Evolutionary conservation across 345 rosid genomes (phyloP).

Genomic region (Crucihimalaya himalaica): DNA sequence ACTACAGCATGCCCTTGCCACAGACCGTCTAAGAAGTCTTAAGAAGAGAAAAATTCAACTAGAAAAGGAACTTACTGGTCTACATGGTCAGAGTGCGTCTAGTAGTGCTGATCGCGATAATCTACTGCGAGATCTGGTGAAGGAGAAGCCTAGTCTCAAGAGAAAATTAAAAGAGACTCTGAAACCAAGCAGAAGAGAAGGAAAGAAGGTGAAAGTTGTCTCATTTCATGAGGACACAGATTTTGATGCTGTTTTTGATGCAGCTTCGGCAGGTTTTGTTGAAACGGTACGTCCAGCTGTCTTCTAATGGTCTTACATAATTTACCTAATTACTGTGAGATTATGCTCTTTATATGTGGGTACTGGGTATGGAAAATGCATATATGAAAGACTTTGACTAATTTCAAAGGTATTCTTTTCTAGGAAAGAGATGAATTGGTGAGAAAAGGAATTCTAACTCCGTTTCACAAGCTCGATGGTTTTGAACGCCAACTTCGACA

Average conservation of each 20-base stretch:
- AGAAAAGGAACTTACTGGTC: conserved; percentile 59
- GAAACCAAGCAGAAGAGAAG: conserved; percentile 47
- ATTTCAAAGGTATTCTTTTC: conserved; percentile 37
- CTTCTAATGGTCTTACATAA: conserved; percentile 1
- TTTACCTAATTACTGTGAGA: conserved; percentile 14
- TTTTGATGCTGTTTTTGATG: conserved; percentile 86
- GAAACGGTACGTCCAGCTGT: conserved; percentile 68
- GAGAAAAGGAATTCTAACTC: conserved; percentile 93
- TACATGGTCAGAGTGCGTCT: conserved; percentile 39
- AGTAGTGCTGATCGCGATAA: conserved; percentile 40
- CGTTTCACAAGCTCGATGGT: conserved; percentile 90
- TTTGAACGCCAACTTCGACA: conserved; percentile 85
- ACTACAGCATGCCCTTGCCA: conserved; percentile 83
- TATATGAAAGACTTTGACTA: conserved; percentile 28
- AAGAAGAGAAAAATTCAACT: conserved; percentile 64
- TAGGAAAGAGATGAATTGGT: conserved; percentile 98
- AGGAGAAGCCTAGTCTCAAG: conserved; percentile 57
- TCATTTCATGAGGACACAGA: conserved; percentile 73
- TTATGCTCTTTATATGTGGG: conserved; percentile 4
- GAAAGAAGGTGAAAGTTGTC: conserved; percentile 59
- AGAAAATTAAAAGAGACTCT: conserved; percentile 53
- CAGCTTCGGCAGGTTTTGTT: conserved; percentile 82
- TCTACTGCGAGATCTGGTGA: conserved; percentile 59
- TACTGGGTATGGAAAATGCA: conserved; percentile 2
- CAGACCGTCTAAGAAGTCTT: conserved; percentile 79